A percentile compares a stretch with the other conserved stretches of the same genome.
These are phyloP conservation scores for Huntiella bhutanensis DNA, from an alignment of 2,329 filamentous ascomycete species.

Conservation along the genomic window DNA sequence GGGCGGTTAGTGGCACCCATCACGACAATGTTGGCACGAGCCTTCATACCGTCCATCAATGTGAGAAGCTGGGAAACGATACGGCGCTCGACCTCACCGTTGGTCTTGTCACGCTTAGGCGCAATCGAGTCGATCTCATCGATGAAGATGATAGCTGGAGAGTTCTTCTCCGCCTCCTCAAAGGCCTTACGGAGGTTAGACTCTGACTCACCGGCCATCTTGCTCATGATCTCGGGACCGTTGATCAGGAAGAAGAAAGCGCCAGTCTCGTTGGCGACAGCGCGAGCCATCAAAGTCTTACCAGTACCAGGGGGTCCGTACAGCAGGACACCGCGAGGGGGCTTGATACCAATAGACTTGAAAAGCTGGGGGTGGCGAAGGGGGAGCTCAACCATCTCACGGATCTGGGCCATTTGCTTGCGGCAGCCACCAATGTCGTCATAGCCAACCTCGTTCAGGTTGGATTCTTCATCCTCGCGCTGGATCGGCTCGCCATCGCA, in stretches of 20 bases:
- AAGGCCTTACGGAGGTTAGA: conserved; percentile 98
- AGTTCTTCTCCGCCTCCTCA: conserved; percentile 98
- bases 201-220: conserved; percentile 99
- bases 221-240: conserved; percentile 98
- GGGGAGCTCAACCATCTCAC: conserved; percentile 93
- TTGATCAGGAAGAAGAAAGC: conserved; percentile 99
- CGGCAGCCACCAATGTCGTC: conserved; percentile 98
- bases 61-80: conserved; percentile 94
- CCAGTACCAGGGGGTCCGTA: conserved; percentile 94
- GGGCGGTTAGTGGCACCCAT: conserved; percentile 98
- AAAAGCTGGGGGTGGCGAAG: conserved; percentile 95
- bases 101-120: conserved; percentile 99
- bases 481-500: conserved; percentile 91
- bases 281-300: conserved; percentile 98
- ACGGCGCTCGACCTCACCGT: conserved; percentile 95
- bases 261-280: conserved; percentile 95
- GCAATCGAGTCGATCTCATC: conserved; percentile 99
- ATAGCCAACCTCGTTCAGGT: conserved; percentile 96
- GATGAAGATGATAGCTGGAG: conserved; percentile 97
- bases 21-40: conserved; percentile 92
- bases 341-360: conserved; percentile 99
- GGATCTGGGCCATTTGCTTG: conserved; percentile 99
- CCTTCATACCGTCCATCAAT: conserved; percentile 99
- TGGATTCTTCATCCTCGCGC: conserved; percentile 97
- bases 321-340: conserved; percentile 90